Conservation (phyloP, 2,329 filamentous ascomycete species). For the Apiospora phragmitis region DNA sequence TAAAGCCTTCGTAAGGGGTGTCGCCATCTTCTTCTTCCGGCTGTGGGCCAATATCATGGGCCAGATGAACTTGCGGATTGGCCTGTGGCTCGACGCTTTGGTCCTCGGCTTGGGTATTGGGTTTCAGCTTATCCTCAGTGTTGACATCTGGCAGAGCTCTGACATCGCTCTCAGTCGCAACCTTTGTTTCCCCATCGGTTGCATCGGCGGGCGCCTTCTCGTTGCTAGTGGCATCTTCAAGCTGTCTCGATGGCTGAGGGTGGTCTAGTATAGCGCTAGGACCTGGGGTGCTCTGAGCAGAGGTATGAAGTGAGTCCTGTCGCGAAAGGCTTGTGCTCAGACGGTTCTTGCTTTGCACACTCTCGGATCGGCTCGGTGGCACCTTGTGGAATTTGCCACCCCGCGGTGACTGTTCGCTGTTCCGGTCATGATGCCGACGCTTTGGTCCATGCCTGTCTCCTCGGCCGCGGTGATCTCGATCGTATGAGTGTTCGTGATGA, state of each 20-base stretch:
- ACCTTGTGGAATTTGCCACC: not conserved
- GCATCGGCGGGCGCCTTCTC: not conserved
- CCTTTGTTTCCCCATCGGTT: not conserved
- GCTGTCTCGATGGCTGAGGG: not conserved
- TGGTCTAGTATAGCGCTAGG: not conserved
- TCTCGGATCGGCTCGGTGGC: not conserved
- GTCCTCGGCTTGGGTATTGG: not conserved
- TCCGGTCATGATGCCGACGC: not conserved
- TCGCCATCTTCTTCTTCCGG: not conserved
- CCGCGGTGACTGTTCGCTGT: not conserved
- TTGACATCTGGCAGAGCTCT: not conserved
- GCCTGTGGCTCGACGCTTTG: not conserved
- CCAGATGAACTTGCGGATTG: not conserved
- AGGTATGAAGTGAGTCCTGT: not conserved
- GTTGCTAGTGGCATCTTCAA: not conserved
- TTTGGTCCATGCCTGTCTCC: constrained; percentile 7
- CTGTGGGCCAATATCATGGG: not conserved
- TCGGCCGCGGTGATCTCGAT: not conserved
- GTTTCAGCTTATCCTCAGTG: too few species aligned
- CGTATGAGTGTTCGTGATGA: not conserved
- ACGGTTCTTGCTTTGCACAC: not conserved
- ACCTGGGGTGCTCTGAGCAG: not conserved
- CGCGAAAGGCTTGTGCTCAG: not conserved
- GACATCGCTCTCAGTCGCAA: not conserved
- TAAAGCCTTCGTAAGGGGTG: constrained; percentile 21